Percentiles rank a stretch among this genome's conserved stretches.
phyloP scores from a whole-genome alignment of 1,284 basidiomycete genomes.

The Austroboletus niveus region DNA sequence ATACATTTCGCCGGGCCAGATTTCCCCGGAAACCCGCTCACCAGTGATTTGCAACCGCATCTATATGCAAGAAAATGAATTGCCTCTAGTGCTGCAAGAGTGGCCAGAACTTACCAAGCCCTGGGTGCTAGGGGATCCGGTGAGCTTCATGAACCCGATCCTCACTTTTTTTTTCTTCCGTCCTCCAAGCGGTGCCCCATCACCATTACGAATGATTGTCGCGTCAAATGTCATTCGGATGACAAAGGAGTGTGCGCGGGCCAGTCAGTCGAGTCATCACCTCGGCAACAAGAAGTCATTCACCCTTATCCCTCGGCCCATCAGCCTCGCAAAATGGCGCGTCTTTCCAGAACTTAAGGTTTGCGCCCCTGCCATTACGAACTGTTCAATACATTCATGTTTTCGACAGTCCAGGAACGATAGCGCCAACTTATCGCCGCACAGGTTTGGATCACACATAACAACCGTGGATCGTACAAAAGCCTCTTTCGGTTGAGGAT shows the following conservation, averaged over 20 bases:
- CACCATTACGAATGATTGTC: not conserved
- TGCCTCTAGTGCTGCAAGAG: not conserved
- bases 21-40: not conserved
- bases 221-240: not conserved
- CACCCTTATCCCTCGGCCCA: not conserved
- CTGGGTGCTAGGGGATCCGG: not conserved
- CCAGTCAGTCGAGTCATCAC: conserved; percentile 11
- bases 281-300: conserved; percentile 5
- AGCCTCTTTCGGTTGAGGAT: not conserved
- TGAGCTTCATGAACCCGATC: not conserved
- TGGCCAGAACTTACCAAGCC: not conserved
- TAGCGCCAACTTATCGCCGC: conserved; percentile 10
- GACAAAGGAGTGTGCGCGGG: not conserved
- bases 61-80: conserved; percentile 4
- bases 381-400: not conserved
- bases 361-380: not conserved
- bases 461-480: conserved; percentile 2
- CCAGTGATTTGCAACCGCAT: conserved; percentile 13
- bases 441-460: not conserved
- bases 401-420: not conserved
- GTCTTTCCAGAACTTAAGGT: not conserved
- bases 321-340: not conserved
- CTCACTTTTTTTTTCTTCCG: not conserved
- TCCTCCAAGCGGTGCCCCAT: not conserved
- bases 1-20: conserved; percentile 7